Evolutionary conservation across 495 filamentous ascomycete genomes (phyloP).

Genomic region (Parathielavia appendiculata): DNA sequence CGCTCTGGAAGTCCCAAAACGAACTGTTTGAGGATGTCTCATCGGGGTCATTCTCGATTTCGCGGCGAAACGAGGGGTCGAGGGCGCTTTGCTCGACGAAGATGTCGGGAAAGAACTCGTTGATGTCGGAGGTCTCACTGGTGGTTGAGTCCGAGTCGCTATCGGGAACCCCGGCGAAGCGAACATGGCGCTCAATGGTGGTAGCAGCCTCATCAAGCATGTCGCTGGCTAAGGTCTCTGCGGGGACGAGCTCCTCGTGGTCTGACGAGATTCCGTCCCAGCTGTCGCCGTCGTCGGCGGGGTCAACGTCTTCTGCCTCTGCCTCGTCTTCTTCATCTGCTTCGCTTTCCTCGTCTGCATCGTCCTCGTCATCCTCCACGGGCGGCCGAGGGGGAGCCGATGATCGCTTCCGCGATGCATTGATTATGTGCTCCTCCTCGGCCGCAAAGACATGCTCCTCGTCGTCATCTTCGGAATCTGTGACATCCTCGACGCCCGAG

Average conservation of each 20-base stretch:
- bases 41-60: slow-evolving; percentile 56
- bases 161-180: slow-evolving; percentile 45
- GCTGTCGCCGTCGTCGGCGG: slow-evolving; percentile 42
- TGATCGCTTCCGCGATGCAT: slow-evolving; percentile 32
- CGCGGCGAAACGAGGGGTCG: slow-evolving; percentile 61
- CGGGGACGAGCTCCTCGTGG: slow-evolving; percentile 41
- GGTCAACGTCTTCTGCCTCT: slow-evolving; percentile 28
- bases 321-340: slow-evolving; percentile 31
- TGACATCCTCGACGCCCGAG: slow-evolving; percentile 70
- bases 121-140: slow-evolving; percentile 41
- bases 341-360: slow-evolving; percentile 32
- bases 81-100: slow-evolving; percentile 67
- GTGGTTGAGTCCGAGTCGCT: slow-evolving; percentile 45
- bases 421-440: slow-evolving; percentile 67
- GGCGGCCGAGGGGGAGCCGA: slow-evolving; percentile 40
- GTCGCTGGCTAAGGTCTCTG: slow-evolving; percentile 41
- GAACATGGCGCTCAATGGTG: slow-evolving; percentile 47
- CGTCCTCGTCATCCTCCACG: slow-evolving; percentile 31
- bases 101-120: slow-evolving; percentile 61
- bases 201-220: slow-evolving; percentile 45
- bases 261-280: slow-evolving; percentile 57
- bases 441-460: slow-evolving; percentile 65
- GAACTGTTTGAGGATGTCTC: slow-evolving; percentile 43
- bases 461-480: slow-evolving; percentile 66
- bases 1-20: slow-evolving; percentile 42